These are phyloP conservation scores for Tirmania nivea DNA, from an alignment of 495 filamentous ascomycete species.

Conservation along the genomic window DNA sequence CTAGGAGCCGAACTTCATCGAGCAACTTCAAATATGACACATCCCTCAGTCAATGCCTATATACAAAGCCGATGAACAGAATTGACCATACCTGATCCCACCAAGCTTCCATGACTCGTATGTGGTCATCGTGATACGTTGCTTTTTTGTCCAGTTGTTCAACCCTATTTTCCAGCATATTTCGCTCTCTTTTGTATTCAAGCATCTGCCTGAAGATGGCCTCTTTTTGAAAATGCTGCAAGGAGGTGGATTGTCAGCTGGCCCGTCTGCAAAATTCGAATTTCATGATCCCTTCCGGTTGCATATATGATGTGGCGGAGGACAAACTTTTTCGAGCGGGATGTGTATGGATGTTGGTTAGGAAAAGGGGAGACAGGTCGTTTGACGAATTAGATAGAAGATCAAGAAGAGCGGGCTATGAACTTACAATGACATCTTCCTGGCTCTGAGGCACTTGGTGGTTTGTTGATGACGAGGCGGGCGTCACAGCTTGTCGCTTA, in stretches of 20 bases:
- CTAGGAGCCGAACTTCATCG: constrained; percentile 60
- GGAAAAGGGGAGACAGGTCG: not conserved
- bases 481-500: constrained; percentile 19
- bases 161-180: constrained; percentile 49
- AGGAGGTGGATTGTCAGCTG: not conserved
- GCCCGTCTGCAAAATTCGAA: not conserved
- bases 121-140: constrained; percentile 68
- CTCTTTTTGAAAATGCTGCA: constrained; percentile 86
- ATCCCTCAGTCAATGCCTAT: not conserved
- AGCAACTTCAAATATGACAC: constrained; percentile 37
- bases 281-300: not conserved
- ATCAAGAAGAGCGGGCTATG: not conserved
- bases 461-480: constrained; percentile 13
- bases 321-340: not conserved
- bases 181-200: constrained; percentile 82
- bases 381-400: not conserved
- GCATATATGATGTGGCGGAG: not conserved
- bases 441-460: constrained; percentile 20
- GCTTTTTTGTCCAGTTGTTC: constrained; percentile 54
- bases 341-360: not conserved
- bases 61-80: constrained; percentile 6
- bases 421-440: constrained; percentile 21
- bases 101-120: constrained; percentile 77
- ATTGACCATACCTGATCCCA: constrained; percentile 49
- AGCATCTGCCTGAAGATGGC: constrained; percentile 94